Base-by-base conservation (phyloP, 768 basidiomycete genomes). In the Tulasnella sp. region DNA sequence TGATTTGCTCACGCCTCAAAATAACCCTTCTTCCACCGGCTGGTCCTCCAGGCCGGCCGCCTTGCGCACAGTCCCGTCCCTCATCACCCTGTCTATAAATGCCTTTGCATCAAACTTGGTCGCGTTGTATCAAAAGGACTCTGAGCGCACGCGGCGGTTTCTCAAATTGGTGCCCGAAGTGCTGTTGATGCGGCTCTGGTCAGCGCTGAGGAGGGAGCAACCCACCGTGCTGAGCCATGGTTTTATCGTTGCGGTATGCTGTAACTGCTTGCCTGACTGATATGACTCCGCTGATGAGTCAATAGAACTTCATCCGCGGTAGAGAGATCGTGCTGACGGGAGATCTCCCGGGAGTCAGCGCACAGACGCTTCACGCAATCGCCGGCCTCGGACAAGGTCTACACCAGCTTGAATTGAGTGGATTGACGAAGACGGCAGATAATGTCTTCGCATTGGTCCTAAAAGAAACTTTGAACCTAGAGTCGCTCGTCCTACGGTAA, bases 291-390 rank as follows among this genome's bases (percentile, higher is more conserved):
- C 17, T 15, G 38, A 38, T 29, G 13, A 47, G 24, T 42, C 49
- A 42, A 15, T 64, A 85, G 82, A 76, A 81, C 67, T 81, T 86
- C 65, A 63, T 85, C 32, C 77, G 80, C 15, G 83, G 84, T 0
- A 65, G 73, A 9, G 73, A 75, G 1, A 68, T 86, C 44, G 63
- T 69, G 1, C 72, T 86, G 24, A 73, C 75, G 10, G 71, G 70
- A 41, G 75, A 76, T 21, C 64, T 85, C 21, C 76, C 82, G 3
- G 80, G 79, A 10, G 78, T 85, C 3, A 74, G 71, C 42, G 74
- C 71, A 56, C 70, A 69, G 56, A 84, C 83, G 0, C 72, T 86
- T 7, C 54, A 67, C 2, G 78, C 75, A 9, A 69, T 85, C 21
- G 56, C 68, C 8, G 69, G 72, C 27, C 59, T 74, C n/a, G 70